Evolutionary conservation across 805 yeast species (phyloP).

Genomic region (Monosporozyma siamensis): DNA sequence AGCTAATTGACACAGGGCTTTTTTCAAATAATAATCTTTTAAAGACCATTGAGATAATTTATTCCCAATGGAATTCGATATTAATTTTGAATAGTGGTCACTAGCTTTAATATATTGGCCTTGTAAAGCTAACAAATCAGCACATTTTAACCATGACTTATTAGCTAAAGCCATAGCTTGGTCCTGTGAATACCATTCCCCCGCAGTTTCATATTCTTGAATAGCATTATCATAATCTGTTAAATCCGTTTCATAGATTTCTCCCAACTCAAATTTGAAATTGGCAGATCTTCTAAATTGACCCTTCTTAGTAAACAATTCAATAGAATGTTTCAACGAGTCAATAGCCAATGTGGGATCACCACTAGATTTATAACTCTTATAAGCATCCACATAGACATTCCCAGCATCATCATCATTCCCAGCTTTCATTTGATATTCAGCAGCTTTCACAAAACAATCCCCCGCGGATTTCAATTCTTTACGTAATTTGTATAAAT

Average conservation of each 20-base stretch:
- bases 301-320: slow-evolving; percentile 78
- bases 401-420: slow-evolving; percentile 88
- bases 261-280: slow-evolving; percentile 85
- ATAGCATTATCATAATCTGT: slow-evolving; percentile 62
- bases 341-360: slow-evolving; percentile 49
- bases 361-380: slow-evolving; percentile 59
- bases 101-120: slow-evolving; percentile 73
- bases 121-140: slow-evolving; percentile 72
- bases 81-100: slow-evolving; percentile 66
- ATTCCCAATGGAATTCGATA: slow-evolving; percentile 64
- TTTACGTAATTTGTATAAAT: slow-evolving; percentile 67
- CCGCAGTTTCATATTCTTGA: slow-evolving; percentile 79
- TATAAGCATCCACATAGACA: slow-evolving; percentile 81
- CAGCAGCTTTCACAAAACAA: slow-evolving; percentile 80
- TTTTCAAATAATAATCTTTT: slow-evolving; percentile 84
- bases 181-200: slow-evolving; percentile 91
- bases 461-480: slow-evolving; percentile 69
- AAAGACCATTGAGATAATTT: slow-evolving; percentile 80
- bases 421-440: slow-evolving; percentile 61
- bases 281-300: slow-evolving; percentile 96
- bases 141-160: slow-evolving; percentile 81
- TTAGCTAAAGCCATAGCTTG: slow-evolving; percentile 85
- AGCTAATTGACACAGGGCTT: slow-evolving; percentile 74
- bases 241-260: slow-evolving; percentile 67
- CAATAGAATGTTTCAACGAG: slow-evolving; percentile 67